A percentile compares a stretch with the other conserved stretches of the same genome.
phyloP scores from a whole-genome alignment of 1,284 basidiomycete species.

The Amylostereum chailletii region DNA sequence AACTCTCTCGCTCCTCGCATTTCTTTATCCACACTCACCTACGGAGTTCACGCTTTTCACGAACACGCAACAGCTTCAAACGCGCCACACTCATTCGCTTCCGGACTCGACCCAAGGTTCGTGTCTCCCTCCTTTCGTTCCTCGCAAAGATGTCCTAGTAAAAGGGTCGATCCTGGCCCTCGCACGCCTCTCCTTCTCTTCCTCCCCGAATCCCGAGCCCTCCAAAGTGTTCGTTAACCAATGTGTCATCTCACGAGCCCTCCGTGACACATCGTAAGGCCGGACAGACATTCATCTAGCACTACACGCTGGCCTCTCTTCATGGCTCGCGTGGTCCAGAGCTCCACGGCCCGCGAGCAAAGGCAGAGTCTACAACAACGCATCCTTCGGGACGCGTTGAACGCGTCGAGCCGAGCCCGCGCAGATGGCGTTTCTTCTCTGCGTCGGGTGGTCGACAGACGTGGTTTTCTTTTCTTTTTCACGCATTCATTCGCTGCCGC shows the following conservation, averaged over 20 bases:
- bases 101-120: too few species aligned
- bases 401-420: slow-evolving; percentile 23
- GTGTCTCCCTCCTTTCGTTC: not conserved
- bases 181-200: slow-evolving; percentile 7
- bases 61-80: too few species aligned
- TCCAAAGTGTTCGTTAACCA: slow-evolving; percentile 30
- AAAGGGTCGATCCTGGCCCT: slow-evolving; percentile 36
- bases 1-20: too few species aligned
- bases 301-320: slow-evolving; percentile 17
- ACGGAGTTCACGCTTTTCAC: too few species aligned
- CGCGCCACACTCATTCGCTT: too few species aligned
- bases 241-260: slow-evolving; percentile 26
- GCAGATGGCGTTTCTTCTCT: slow-evolving; percentile 15
- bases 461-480: slow-evolving; percentile 21
- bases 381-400: slow-evolving; percentile 4
- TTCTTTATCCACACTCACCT: too few species aligned
- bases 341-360: slow-evolving; percentile 25
- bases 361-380: slow-evolving; percentile 30
- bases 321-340: slow-evolving; percentile 23
- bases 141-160: slow-evolving; percentile 32
- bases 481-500: too few species aligned
- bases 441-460: slow-evolving; percentile 31
- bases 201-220: slow-evolving; percentile 12
- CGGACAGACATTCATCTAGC: slow-evolving; percentile 28
- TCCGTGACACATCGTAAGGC: slow-evolving; percentile 37